Conservation (phyloP, 768 basidiomycete genomes). For the Rhodotorula toruloides region DNA sequence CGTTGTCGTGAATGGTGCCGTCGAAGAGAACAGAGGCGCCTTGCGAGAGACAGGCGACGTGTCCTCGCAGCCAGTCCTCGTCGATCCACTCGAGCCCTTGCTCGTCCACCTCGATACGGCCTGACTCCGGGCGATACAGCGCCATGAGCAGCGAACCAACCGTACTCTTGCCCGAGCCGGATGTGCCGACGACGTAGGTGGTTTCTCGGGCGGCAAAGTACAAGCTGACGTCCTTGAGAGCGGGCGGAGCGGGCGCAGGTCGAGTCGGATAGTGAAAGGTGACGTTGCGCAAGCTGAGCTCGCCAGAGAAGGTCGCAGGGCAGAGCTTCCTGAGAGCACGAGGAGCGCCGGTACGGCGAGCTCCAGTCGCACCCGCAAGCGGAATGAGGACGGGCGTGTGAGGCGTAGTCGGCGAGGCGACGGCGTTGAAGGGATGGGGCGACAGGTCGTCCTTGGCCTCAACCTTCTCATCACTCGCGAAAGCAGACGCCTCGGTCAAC, state of each 20-base stretch:
- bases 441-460: slow-evolving; percentile 20
- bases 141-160: slow-evolving; percentile 62
- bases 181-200: slow-evolving; percentile 73
- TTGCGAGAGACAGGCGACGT: slow-evolving; percentile 74
- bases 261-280: slow-evolving; percentile 71
- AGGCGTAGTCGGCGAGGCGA: slow-evolving; percentile 10
- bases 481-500: too few species aligned
- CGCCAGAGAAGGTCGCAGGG: slow-evolving; percentile 63
- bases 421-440: slow-evolving; percentile 12
- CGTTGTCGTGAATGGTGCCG: slow-evolving; percentile 74
- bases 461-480: neutral
- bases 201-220: slow-evolving; percentile 68
- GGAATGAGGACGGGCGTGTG: slow-evolving; percentile 31
- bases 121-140: slow-evolving; percentile 63
- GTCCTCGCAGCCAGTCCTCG: slow-evolving; percentile 59
- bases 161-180: slow-evolving; percentile 73
- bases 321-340: slow-evolving; percentile 55
- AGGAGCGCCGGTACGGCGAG: slow-evolving; percentile 10
- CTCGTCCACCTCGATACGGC: slow-evolving; percentile 72
- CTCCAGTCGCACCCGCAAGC: slow-evolving; percentile 2
- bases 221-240: slow-evolving; percentile 58
- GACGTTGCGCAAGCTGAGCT: slow-evolving; percentile 60
- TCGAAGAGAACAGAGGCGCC: slow-evolving; percentile 70
- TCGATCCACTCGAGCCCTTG: slow-evolving; percentile 73
- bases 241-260: slow-evolving; percentile 53